These are phyloP conservation scores for Herpomyces periplanetae DNA, from an alignment of 2,329 filamentous ascomycete species.

Conservation along the genomic window DNA sequence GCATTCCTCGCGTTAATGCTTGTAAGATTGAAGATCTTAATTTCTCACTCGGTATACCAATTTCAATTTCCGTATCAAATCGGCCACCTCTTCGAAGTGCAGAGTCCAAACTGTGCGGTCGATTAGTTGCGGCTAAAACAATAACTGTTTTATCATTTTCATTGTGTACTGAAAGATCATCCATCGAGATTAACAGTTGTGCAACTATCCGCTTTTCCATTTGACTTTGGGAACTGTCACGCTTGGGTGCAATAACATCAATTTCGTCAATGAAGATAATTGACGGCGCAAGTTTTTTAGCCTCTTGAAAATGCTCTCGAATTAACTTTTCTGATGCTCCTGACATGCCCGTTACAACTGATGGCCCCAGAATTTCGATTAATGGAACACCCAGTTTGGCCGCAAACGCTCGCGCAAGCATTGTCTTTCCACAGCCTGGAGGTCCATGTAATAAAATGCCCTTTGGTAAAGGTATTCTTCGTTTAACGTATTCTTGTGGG, in stretches of 20 bases:
- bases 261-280: constrained; percentile 74
- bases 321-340: constrained; percentile 64
- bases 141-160: constrained; percentile 40
- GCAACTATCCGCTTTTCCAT: constrained; percentile 61
- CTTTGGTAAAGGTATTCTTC: constrained; percentile 25
- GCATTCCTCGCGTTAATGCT: constrained; percentile 24
- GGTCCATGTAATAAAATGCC: constrained; percentile 46
- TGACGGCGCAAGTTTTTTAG: constrained; percentile 46
- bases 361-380: constrained; percentile 41
- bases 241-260: constrained; percentile 55
- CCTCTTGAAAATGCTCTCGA: constrained; percentile 50
- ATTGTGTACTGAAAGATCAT: constrained; percentile 31
- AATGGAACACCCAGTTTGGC: constrained; percentile 35
- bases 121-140: constrained; percentile 61
- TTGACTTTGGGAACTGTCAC: constrained; percentile 42
- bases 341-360: constrained; percentile 49
- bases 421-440: constrained; percentile 52
- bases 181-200: constrained; percentile 55
- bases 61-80: constrained; percentile 50
- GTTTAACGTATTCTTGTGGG: constrained; percentile 21
- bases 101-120: constrained; percentile 49
- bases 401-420: constrained; percentile 40
- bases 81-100: constrained; percentile 28
- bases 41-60: constrained; percentile 43
- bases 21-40: constrained; percentile 39